phyloP scores from a whole-genome alignment of 1,284 basidiomycete species.

The Cryptococcus sp. region DNA sequence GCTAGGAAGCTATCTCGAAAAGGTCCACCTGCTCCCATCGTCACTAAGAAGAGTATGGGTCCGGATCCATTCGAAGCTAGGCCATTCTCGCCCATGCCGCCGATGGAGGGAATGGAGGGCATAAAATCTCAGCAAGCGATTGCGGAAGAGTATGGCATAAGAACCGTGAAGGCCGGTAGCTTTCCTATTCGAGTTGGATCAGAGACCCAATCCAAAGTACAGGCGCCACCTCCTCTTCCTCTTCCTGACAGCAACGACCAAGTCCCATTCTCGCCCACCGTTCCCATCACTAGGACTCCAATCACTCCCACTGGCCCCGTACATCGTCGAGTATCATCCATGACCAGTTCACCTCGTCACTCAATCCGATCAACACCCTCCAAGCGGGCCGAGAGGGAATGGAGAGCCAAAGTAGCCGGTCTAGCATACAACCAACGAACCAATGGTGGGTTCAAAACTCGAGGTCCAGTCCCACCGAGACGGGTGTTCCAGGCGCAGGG shows the following conservation, averaged over 20 bases:
- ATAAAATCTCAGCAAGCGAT: neutral
- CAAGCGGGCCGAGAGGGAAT: slow-evolving; percentile 28
- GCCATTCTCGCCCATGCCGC: neutral
- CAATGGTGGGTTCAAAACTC: neutral
- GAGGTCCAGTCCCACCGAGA: neutral
- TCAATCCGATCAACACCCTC: slow-evolving; percentile 14
- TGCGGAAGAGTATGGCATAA: neutral
- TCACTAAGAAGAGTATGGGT: neutral
- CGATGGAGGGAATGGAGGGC: neutral
- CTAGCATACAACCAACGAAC: slow-evolving; percentile 7
- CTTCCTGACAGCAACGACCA: neutral
- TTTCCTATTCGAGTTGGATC: neutral
- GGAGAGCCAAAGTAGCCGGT: slow-evolving; percentile 32
- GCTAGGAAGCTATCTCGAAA: neutral
- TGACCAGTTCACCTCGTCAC: neutral
- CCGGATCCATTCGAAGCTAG: neutral
- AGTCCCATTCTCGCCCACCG: neutral
- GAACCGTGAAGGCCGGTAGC: neutral
- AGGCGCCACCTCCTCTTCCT: neutral
- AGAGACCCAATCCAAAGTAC: neutral
- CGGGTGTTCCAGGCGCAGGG: neutral
- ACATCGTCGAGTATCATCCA: neutral
- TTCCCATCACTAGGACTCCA: neutral
- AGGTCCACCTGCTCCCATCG: neutral
- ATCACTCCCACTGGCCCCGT: neutral